phyloP scores from a whole-genome alignment of 768 basidiomycete genomes.

The Tricholoma hemisulphureum region DNA sequence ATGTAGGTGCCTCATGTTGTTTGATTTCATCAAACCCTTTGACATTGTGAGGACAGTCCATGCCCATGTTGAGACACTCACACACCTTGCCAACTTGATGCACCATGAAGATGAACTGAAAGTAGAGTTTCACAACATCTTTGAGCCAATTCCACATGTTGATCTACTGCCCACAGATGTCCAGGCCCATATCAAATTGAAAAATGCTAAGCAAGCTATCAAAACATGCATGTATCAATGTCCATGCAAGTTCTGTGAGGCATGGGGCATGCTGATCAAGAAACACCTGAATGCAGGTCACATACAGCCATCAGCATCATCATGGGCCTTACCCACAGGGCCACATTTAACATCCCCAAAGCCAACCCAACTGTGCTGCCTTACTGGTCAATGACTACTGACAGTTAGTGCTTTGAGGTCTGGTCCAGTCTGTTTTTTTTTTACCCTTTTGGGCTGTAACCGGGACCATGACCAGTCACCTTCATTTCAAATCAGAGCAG shows the following conservation, averaged over 20 bases:
- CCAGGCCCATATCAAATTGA: no score
- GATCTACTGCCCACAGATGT: conserved; percentile 12
- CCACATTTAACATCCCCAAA: conserved; percentile 29
- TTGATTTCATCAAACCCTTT: not conserved
- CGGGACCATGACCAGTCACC: no score
- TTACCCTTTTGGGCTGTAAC: no score
- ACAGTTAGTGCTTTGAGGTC: no score
- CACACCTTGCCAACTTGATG: not conserved
- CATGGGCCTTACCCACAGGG: conserved; percentile 28
- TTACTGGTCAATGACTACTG: conserved; percentile 29
- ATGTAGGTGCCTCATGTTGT: no score
- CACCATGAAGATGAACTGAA: not conserved
- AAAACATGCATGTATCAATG: conserved; percentile 24
- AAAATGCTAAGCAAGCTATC: no score
- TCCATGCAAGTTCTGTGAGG: conserved; percentile 29
- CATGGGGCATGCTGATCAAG: conserved; percentile 28
- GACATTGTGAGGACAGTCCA: conserved; percentile 22
- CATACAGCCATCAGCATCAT: conserved; percentile 24
- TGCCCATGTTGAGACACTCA: not conserved
- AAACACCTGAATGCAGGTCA: conserved; percentile 31
- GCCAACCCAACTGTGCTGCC: conserved; percentile 21
- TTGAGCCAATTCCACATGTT: conserved; percentile 19
- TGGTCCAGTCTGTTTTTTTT: no score
- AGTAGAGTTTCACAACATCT: not conserved
- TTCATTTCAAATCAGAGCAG: no score